Evolutionary conservation across 179 eudicot genomes (phyloP).

Genomic region (Heliamphora pulchella): DNA sequence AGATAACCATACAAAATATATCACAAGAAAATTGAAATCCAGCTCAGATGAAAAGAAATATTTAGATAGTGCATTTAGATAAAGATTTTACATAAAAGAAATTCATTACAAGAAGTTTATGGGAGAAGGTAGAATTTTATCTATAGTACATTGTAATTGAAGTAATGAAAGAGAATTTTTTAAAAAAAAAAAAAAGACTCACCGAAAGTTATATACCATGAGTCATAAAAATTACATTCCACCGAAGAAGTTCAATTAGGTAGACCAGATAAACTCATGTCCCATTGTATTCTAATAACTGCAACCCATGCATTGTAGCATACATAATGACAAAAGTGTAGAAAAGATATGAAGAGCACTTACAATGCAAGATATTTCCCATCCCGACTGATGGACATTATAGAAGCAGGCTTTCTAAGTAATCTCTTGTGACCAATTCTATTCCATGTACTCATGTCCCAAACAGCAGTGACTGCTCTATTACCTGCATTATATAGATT

Average conservation of each 20-base stretch:
- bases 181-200: not conserved
- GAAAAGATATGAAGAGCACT: conserved; percentile 24
- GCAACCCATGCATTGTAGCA: not conserved
- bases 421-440: conserved; percentile 79
- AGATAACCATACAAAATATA: too few species aligned
- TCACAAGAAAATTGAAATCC: not conserved
- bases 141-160: too few species aligned
- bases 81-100: not conserved
- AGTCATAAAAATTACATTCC: not conserved
- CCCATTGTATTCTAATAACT: not conserved
- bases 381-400: conserved; percentile 69
- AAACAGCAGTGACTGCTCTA: conserved; percentile 61
- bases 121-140: too few species aligned
- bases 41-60: not conserved
- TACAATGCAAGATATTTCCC: conserved; percentile 97
- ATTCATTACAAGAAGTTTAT: not conserved
- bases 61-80: not conserved
- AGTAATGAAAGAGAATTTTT: not conserved
- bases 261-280: not conserved
- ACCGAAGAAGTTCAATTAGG: not conserved
- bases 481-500: conserved; percentile 36
- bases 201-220: not conserved
- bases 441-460: conserved; percentile 95
- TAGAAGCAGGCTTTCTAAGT: conserved; percentile 70
- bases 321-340: not conserved